Base-by-base conservation (phyloP, 306 rosid genomes). In the Trifolium fragiferum region DNA sequence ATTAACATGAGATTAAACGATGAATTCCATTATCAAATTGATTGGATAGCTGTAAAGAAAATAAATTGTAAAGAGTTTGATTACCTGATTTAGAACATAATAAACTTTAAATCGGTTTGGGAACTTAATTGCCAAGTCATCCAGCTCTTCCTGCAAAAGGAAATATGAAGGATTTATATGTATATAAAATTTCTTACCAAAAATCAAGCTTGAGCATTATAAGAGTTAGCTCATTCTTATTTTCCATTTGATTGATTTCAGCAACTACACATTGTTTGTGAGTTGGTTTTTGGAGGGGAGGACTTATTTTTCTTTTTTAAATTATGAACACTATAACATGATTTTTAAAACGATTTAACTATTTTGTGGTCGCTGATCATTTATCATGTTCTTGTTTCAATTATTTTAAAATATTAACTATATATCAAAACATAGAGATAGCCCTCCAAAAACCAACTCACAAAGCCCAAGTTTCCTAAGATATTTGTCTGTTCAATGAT, bases 71-170 rank as follows among this genome's bases (percentile, higher is more conserved):
- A 54, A 25, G 51, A 27, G 68, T 72, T 47, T 19, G 59, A 38
- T 50, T 69, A 89, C 98, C 97, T 91, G 88, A 82, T 93, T 93
- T 78, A 93, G 78, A 75, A 93, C 97, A 40, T 84, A 88, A 75
- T 78, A 87, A 65, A 89, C 61, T 62, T 84, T 87, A 77, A 93
- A 91, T 76, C 77, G 89, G 74, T 80, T 86, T 1, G 96, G 82
- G 76, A 84, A 86, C 37, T 85, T 84, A 72, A 82, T 10, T 5
- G 91, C 79, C 54, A 89, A 89, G 55, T 72, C 76, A 62, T 89
- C 90, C 75, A 91, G 81, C 83, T 89, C 98, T 74, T 91, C 90
- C 97, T 93, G 89, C 85, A 86, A 51, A 63, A 16, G 58, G 46
- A 64, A 59, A 51, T 43, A 75, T 14, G 21, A 19, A 69, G 55